These are phyloP conservation scores for Colletotrichum sojae DNA, from an alignment of 2,329 filamentous ascomycete genomes.

Conservation along the genomic window DNA sequence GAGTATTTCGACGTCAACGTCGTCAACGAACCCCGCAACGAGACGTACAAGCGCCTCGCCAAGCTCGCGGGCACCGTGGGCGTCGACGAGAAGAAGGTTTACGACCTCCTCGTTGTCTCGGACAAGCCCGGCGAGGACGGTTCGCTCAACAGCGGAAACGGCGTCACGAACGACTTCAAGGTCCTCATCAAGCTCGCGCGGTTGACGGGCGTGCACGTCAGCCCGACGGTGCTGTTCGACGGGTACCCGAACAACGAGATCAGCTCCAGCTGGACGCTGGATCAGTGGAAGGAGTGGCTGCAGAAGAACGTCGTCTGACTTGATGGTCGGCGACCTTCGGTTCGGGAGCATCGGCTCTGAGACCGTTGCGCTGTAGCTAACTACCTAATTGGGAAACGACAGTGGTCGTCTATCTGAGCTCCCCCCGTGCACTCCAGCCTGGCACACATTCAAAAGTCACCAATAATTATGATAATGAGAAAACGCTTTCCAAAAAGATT, in stretches of 20 bases:
- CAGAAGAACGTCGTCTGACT: constrained; percentile 65
- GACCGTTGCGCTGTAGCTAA: too few relatives aligned
- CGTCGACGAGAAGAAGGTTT: constrained; percentile 79
- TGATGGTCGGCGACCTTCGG: neutral
- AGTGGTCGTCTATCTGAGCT: constrained; percentile 3
- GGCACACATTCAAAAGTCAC: neutral
- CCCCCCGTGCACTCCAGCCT: neutral
- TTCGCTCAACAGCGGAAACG: constrained; percentile 82
- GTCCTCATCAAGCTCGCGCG: constrained; percentile 84
- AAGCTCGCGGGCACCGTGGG: constrained; percentile 79
- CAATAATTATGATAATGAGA: neutral
- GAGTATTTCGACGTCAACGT: constrained; percentile 89
- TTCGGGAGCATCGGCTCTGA: constrained; percentile 20
- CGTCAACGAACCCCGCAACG: constrained; percentile 86
- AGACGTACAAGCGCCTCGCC: constrained; percentile 85
- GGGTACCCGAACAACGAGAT: constrained; percentile 86
- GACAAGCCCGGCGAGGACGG: constrained; percentile 78
- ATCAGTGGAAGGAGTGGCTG: constrained; percentile 91
- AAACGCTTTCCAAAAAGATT: neutral
- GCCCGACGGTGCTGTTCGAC: constrained; percentile 90
- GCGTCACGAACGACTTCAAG: constrained; percentile 88
- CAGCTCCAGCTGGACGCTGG: constrained; percentile 81
- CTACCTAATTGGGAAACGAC: neutral
- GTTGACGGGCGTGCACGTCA: constrained; percentile 88
- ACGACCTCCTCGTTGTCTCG: constrained; percentile 76